Conservation (phyloP, 2,329 filamentous ascomycete species). For the Colletotrichum sp. region DNA sequence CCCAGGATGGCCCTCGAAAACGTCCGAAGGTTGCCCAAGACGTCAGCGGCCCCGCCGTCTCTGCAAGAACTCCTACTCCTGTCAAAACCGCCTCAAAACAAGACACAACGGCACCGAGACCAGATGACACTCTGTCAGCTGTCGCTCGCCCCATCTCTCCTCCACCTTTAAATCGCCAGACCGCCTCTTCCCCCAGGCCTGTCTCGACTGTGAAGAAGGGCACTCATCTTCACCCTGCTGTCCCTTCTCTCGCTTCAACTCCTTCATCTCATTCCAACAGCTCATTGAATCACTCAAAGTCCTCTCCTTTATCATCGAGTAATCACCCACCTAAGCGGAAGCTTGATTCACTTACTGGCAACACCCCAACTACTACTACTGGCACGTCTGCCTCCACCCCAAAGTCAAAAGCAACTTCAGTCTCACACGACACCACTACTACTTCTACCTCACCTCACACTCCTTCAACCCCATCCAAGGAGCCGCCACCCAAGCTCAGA, state of each 20-base stretch:
- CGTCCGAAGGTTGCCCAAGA: constrained; percentile 29
- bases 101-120: constrained; percentile 13
- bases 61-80: constrained; percentile 12
- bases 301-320: constrained; percentile 9
- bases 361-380: not conserved
- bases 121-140: constrained; percentile 25
- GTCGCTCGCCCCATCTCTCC: constrained; percentile 37
- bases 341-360: not conserved
- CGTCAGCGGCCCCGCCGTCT: constrained; percentile 12
- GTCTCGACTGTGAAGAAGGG: not conserved
- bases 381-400: not conserved
- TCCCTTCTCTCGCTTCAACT: constrained; percentile 9
- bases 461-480: constrained; percentile 16
- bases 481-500: constrained; percentile 22
- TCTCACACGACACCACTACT: not conserved
- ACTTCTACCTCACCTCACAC: not conserved
- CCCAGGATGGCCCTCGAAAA: constrained; percentile 36
- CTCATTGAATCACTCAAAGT: constrained; percentile 10
- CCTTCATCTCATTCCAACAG: constrained; percentile 6
- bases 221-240: not conserved
- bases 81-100: constrained; percentile 23
- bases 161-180: constrained; percentile 30
- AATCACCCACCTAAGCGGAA: constrained; percentile 6
- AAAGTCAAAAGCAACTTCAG: not conserved
- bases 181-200: not conserved